These are phyloP conservation scores for Ilex aquifolium DNA, from an alignment of 257 asterid species.

Conservation along the genomic window DNA sequence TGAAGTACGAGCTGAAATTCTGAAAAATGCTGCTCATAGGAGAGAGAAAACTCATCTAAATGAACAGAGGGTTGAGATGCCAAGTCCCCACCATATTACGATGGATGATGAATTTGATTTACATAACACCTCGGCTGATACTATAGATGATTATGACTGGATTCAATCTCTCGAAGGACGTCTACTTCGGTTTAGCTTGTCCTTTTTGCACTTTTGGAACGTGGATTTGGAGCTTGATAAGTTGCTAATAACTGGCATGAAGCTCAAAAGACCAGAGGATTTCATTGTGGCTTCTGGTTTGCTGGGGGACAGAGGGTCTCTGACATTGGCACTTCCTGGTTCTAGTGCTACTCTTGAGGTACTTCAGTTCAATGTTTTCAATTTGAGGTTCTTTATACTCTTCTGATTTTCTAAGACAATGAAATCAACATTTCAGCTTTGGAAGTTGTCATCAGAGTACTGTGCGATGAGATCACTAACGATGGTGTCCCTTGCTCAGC, in stretches of 20 bases:
- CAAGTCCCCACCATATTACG: constrained; percentile 29
- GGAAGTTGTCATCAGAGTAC: constrained; percentile 91
- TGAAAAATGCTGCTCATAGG: constrained; percentile 26
- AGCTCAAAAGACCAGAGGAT: constrained; percentile 62
- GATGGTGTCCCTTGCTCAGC: constrained; percentile 96
- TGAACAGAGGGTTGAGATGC: constrained; percentile 31
- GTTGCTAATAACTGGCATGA: constrained; percentile 76
- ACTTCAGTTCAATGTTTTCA: constrained; percentile 18
- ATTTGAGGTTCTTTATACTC: neutral
- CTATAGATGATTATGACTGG: constrained; percentile 42
- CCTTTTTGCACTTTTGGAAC: constrained; percentile 90
- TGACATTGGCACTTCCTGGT: constrained; percentile 83
- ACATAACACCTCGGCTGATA: constrained; percentile 27
- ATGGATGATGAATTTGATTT: constrained; percentile 22
- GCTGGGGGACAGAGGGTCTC: constrained; percentile 85
- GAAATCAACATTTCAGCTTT: constrained; percentile 55
- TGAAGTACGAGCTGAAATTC: constrained; percentile 32
- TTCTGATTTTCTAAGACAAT: constrained; percentile 21
- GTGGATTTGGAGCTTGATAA: constrained; percentile 76
- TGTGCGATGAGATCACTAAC: constrained; percentile 91
- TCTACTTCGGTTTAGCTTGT: constrained; percentile 76
- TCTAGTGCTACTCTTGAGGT: constrained; percentile 76
- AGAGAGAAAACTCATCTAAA: constrained; percentile 23
- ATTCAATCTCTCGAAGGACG: constrained; percentile 51
- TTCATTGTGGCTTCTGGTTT: constrained; percentile 82